Evolutionary conservation across 2,329 filamentous ascomycete genomes (phyloP).

Genomic region (Ophiostoma tasmaniense): DNA sequence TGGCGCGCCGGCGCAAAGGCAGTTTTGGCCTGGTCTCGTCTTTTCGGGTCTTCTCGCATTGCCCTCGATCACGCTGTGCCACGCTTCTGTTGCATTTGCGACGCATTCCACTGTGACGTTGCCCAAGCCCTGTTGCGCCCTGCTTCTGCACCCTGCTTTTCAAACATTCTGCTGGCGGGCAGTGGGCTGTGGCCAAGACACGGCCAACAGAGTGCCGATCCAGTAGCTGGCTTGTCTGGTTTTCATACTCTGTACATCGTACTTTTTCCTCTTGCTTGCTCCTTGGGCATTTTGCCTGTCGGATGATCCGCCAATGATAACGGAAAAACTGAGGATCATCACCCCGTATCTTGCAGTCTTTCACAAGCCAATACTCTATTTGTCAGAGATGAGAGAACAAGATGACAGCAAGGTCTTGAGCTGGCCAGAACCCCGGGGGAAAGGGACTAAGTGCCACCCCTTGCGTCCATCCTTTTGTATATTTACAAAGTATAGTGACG

Average conservation of each 20-base stretch:
- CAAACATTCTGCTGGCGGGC: not conserved
- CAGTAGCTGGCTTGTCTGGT: not conserved
- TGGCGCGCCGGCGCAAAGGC: not conserved
- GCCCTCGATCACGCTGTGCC: not conserved
- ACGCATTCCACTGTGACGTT: not conserved
- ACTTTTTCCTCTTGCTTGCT: not conserved
- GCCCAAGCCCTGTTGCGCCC: not conserved
- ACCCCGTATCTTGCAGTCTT: not conserved
- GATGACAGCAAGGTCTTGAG: not conserved
- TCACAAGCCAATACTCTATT: not conserved
- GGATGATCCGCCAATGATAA: not conserved
- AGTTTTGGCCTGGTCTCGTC: not conserved
- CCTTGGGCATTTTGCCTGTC: not conserved
- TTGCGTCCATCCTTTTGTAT: not conserved
- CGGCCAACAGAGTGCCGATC: not conserved
- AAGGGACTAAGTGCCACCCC: not conserved
- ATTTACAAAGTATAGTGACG: not conserved
- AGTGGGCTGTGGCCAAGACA: not conserved
- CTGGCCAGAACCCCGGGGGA: not conserved
- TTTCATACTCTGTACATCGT: no score
- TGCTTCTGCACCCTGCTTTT: not conserved
- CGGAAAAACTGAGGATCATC: not conserved
- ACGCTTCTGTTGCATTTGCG: not conserved
- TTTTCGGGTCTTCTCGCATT: not conserved
- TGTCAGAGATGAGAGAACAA: not conserved